Conservation (phyloP, 2,329 filamentous ascomycete species). For the Chrysoporthe puriensis region DNA sequence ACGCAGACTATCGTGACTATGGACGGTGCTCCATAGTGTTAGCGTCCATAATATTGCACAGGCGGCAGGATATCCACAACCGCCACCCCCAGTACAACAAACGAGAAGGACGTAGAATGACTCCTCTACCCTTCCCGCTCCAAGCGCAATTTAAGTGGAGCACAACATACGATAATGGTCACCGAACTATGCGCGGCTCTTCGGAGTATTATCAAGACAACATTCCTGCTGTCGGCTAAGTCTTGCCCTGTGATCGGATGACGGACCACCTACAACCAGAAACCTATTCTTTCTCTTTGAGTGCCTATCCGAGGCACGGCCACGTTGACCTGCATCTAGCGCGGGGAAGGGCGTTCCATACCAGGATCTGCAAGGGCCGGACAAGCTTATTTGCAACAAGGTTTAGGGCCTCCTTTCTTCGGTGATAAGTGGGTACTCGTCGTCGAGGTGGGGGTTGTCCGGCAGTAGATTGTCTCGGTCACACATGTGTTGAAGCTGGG, state of each 20-base stretch:
- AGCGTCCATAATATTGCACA: no score
- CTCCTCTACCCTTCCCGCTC: not conserved
- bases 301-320: not conserved
- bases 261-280: not conserved
- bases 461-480: not conserved
- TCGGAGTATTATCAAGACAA: not conserved
- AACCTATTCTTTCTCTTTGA: not conserved
- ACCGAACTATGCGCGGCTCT: not conserved
- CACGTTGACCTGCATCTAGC: not conserved
- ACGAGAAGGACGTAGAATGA: not conserved
- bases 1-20: not conserved
- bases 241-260: not conserved
- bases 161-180: not conserved
- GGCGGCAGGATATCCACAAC: not conserved
- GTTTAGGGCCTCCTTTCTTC: conserved; percentile 9
- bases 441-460: not conserved
- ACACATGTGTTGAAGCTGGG: not conserved
- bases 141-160: not conserved
- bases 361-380: not conserved
- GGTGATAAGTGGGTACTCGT: not conserved
- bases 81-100: not conserved
- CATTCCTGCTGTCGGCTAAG: not conserved
- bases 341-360: not conserved
- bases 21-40: no score
- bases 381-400: conserved; percentile 23